Conservation (phyloP, 2,329 filamentous ascomycete species). For the Colletotrichum chrysophilum region DNA sequence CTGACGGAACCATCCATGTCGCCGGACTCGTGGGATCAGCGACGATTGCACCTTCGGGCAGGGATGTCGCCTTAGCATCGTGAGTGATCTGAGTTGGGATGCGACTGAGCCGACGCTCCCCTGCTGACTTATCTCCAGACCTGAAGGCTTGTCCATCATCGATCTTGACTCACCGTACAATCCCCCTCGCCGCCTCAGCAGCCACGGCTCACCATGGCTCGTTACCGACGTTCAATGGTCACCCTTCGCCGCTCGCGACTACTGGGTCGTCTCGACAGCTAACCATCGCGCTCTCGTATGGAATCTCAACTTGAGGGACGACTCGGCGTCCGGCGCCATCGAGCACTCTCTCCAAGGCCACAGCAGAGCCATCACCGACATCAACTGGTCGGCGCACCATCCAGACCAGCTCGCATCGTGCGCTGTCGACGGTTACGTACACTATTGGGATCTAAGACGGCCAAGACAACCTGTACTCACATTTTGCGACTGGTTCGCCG, state of each 20-base stretch:
- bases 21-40: conserved; percentile 85
- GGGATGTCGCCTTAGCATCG: conserved; percentile 90
- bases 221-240: conserved; percentile 98
- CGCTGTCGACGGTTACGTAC: conserved; percentile 90
- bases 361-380: conserved; percentile 89
- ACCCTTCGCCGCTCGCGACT: conserved; percentile 85
- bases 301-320: conserved; percentile 83
- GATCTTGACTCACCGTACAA: conserved; percentile 91
- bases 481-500: conserved; percentile 92
- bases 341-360: conserved; percentile 87
- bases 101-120: background rate
- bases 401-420: conserved; percentile 90
- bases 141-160: conserved; percentile 88
- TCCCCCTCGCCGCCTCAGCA: conserved; percentile 79
- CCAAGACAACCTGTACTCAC: conserved; percentile 76
- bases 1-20: conserved; percentile 83
- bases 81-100: conserved; percentile 39
- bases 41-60: conserved; percentile 88
- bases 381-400: conserved; percentile 94
- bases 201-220: conserved; percentile 89
- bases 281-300: conserved; percentile 95
- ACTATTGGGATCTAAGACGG: conserved; percentile 86
- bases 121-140: conserved; percentile 46
- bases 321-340: conserved; percentile 73
- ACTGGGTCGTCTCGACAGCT: conserved; percentile 93